Base-by-base conservation (phyloP, 768 basidiomycete genomes). In the Boletus edulis region DNA sequence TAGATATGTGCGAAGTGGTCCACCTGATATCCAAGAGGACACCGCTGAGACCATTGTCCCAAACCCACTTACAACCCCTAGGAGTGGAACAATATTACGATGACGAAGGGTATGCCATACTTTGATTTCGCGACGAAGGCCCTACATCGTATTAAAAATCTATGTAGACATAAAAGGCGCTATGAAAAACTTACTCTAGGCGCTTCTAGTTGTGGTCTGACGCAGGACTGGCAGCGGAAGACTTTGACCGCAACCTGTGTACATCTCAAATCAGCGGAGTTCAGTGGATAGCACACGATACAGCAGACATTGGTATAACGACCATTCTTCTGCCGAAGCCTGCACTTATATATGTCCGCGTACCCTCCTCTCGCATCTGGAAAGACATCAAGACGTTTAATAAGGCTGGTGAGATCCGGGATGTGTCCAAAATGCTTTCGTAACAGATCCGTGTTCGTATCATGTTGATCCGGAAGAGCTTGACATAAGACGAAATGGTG, bases 101-200 rank as follows among this genome's bases (percentile, higher is more conserved):
- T 51, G 49, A 34, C 31, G 49, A 22, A 51, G 40, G 49, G 12
- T 18, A 34, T 51, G 49, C 49, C 49, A 51, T 42, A 42, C 49
- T 42, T 51, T 51, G 10, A 51, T 51, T 22, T 51, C 49, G 31
- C 49, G 49, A 20, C 49, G 49, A 14, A 51, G 41, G 42, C 40
- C 8, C 49, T 51, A n/a, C 40, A 20, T 24, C 24, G n/a, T 24
- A 37, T 39, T 12, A 29, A 6, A 27, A 5, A 29, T 7, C 6
- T 7, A 14, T 35, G 20, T 24, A 15, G 6, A 43, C 6, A 37
- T 24, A 7, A 15, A 13, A 15, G 15, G 27, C 20, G 14, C 17
- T 18, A 29, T 18, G 24, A 20, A 15, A 42, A 1, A 12, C 40
- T 43, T 40, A 51, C 40, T 42, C 40, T 34, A 0, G 40, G 41